phyloP scores from a whole-genome alignment of 2,329 filamentous ascomycete species.

The Fusarium sp. region DNA sequence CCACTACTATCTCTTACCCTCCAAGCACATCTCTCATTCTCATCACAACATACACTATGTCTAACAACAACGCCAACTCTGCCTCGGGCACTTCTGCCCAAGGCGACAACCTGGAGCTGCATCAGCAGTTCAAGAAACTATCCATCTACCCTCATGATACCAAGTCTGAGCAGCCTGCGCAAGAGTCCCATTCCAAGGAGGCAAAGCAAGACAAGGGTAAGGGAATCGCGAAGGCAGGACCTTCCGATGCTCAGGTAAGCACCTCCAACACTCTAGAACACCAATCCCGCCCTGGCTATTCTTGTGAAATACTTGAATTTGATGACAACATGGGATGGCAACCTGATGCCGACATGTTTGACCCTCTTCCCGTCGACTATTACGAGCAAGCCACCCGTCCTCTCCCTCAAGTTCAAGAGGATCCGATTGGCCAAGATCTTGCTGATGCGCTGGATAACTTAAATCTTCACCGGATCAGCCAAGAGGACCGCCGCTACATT shows the following conservation, averaged over 20 bases:
- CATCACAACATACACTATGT: background rate
- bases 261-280: accelerated
- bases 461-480: background rate
- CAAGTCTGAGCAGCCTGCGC: background rate
- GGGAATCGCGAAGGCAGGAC: background rate
- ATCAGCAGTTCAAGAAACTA: background rate
- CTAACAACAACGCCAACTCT: background rate
- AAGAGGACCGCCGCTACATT: background rate
- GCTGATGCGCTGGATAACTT: accelerated
- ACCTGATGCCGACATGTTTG: background rate
- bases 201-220: background rate
- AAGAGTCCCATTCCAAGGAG: accelerated
- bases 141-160: background rate
- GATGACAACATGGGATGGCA: background rate
- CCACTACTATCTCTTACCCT: accelerated
- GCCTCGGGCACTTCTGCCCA: background rate
- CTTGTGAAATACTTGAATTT: background rate
- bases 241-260: background rate
- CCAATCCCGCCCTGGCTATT: background rate
- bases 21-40: background rate
- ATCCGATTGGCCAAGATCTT: accelerated
- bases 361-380: accelerated
- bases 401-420: accelerated
- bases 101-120: accelerated
- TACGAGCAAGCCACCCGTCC: background rate